Conservation (phyloP, 2,329 filamentous ascomycete species). For the Apiospora phragmitis region DNA sequence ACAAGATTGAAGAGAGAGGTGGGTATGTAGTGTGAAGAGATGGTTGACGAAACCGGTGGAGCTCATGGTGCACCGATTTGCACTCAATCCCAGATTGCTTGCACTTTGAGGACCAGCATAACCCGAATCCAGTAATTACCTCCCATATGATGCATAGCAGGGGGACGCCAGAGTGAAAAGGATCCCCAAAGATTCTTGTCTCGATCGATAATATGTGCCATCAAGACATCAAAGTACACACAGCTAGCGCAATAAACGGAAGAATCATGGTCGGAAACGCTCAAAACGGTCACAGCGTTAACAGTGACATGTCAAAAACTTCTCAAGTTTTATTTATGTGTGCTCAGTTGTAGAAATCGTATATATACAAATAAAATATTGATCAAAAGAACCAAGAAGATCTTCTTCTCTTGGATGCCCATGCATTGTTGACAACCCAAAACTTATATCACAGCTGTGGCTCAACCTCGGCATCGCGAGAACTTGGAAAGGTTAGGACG, state of each 20-base stretch:
- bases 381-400: background rate
- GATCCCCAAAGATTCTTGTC: background rate
- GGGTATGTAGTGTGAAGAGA: too few relatives aligned
- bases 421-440: background rate
- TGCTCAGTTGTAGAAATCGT: background rate
- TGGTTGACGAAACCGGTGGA: too few relatives aligned
- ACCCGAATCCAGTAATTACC: too few relatives aligned
- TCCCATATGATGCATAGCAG: background rate
- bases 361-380: background rate
- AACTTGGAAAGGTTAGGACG: background rate
- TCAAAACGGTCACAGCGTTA: background rate
- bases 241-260: background rate
- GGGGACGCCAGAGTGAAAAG: too few relatives aligned
- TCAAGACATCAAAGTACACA: too few relatives aligned
- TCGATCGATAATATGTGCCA: too few relatives aligned
- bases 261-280: background rate
- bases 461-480: background rate
- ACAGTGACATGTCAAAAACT: background rate
- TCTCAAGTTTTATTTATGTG: background rate
- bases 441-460: too few relatives aligned
- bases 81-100: background rate
- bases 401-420: background rate
- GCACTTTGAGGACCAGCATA: background rate
- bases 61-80: too few relatives aligned
- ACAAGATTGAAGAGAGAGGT: background rate